phyloP scores from a whole-genome alignment of 495 filamentous ascomycete genomes.

The Penicillium lividum region DNA sequence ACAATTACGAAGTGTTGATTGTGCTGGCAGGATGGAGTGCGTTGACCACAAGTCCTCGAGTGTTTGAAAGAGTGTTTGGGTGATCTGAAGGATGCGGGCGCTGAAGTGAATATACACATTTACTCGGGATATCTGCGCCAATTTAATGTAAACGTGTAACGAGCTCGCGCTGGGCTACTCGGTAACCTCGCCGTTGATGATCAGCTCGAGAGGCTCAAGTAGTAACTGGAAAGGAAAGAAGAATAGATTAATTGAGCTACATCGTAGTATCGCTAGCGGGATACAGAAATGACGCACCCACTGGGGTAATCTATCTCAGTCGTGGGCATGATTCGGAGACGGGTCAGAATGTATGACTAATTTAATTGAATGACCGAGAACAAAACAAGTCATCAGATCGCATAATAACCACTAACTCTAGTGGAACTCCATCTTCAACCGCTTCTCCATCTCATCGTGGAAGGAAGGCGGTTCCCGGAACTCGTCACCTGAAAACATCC shows the following conservation, averaged over 20 bases:
- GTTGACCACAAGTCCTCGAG: too few relatives aligned
- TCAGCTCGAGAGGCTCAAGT: too few relatives aligned
- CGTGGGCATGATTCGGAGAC: conserved; percentile 14
- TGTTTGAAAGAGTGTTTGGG: too few relatives aligned
- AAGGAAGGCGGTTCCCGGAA: conserved; percentile 64
- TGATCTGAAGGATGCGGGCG: too few relatives aligned
- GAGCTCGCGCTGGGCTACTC: too few relatives aligned
- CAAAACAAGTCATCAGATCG: conserved; percentile 16
- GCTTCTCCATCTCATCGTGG: conserved; percentile 92
- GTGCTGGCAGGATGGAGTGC: too few relatives aligned
- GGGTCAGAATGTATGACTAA: conserved; percentile 20
- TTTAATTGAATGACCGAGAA: conserved; percentile 17
- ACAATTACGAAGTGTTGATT: too few relatives aligned
- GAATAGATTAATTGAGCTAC: conserved; percentile 16
- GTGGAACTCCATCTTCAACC: conserved; percentile 69
- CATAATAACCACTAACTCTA: conserved; percentile 31
- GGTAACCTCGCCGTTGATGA: too few relatives aligned
- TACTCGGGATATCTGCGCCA: too few relatives aligned
- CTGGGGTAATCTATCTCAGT: conserved; percentile 23
- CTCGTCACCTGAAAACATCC: conserved; percentile 54
- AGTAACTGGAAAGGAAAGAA: not conserved
- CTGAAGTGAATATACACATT: too few relatives aligned
- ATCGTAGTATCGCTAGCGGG: not conserved
- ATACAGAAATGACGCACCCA: conserved; percentile 4
- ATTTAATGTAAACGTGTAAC: too few relatives aligned